Percentiles rank a stretch among this genome's conserved stretches.
Conservation (phyloP, 352 stramenopile species). For the Pythium rishiriense region DNA sequence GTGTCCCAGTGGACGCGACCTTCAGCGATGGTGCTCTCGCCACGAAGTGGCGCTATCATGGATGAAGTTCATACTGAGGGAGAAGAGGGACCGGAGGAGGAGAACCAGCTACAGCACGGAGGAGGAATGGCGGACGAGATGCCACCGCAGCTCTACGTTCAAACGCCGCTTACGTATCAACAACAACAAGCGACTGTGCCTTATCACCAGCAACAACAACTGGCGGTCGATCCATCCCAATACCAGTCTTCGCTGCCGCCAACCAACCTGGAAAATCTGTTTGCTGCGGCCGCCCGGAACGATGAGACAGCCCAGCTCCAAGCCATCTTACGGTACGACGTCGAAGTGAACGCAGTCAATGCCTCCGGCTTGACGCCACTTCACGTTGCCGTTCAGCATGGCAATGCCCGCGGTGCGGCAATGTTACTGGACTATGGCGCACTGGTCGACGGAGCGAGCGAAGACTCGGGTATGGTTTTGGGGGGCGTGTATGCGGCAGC, state of each 20-base stretch:
- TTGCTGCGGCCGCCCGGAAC: constrained; percentile 26
- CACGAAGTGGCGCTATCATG: constrained; percentile 3
- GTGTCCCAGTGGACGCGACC: constrained; percentile 66
- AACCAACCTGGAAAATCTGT: constrained; percentile 24
- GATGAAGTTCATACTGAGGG: constrained; percentile 1
- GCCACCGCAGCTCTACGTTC: neutral
- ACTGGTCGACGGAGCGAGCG: constrained; percentile 27
- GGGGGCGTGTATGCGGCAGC: neutral
- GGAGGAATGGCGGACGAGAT: neutral
- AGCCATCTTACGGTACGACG: constrained; percentile 35
- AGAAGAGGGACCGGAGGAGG: constrained; percentile 5
- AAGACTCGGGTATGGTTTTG: neutral
- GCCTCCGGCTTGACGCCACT: constrained; percentile 42
- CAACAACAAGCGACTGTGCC: too few species aligned
- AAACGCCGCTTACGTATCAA: neutral
- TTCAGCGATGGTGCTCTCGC: neutral
- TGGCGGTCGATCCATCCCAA: neutral
- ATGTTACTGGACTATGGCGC: constrained; percentile 58
- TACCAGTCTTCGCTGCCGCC: neutral
- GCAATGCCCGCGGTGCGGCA: constrained; percentile 37
- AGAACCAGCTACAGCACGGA: neutral
- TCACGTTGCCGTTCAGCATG: constrained; percentile 51
- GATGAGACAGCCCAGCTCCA: constrained; percentile 34
- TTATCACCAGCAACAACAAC: neutral
- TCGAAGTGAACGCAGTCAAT: constrained; percentile 41